phyloP scores from a whole-genome alignment of 2,329 filamentous ascomycete genomes.

The Trichoderma sp. region DNA sequence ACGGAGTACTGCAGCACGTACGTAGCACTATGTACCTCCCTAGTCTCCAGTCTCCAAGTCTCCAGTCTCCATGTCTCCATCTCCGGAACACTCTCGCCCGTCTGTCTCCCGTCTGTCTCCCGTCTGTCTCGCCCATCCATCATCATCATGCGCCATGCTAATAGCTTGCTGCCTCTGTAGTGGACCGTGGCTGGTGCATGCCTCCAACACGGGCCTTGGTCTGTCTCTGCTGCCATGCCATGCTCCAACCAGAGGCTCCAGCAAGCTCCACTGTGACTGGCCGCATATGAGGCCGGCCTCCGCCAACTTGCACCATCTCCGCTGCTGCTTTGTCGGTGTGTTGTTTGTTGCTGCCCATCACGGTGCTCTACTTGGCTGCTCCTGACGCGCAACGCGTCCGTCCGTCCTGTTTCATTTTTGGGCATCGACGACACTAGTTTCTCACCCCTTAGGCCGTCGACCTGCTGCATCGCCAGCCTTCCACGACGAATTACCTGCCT shows the following conservation, averaged over 20 bases:
- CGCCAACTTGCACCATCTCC: constrained; percentile 21
- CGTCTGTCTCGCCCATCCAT: constrained; percentile 4
- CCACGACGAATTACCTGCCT: constrained; percentile 1
- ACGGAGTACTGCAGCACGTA: too few species aligned
- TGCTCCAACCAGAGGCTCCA: constrained; percentile 26
- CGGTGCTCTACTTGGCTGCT: constrained; percentile 28
- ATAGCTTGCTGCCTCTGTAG: constrained; percentile 2
- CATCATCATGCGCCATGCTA: constrained; percentile 15
- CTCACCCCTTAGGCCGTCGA: constrained; percentile 13
- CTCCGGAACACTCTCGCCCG: background rate
- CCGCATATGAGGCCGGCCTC: constrained; percentile 35
- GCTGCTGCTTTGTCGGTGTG: constrained; percentile 36
- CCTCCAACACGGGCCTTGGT: constrained; percentile 20
- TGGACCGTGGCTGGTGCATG: constrained; percentile 16
- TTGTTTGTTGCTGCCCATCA: constrained; percentile 28
- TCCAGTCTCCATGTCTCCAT: background rate
- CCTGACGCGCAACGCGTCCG: constrained; percentile 16
- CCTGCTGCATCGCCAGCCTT: constrained; percentile 11
- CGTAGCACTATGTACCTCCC: background rate
- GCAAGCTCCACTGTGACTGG: constrained; percentile 35
- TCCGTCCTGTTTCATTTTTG: constrained; percentile 12
- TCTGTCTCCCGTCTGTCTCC: background rate
- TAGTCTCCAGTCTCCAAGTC: background rate
- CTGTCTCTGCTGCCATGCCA: background rate
- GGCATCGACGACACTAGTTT: constrained; percentile 22